A percentile compares a stretch with the other conserved stretches of the same genome.
These are phyloP conservation scores for Colletotrichum magnum DNA, from an alignment of 2,329 filamentous ascomycete species.

Conservation along the genomic window DNA sequence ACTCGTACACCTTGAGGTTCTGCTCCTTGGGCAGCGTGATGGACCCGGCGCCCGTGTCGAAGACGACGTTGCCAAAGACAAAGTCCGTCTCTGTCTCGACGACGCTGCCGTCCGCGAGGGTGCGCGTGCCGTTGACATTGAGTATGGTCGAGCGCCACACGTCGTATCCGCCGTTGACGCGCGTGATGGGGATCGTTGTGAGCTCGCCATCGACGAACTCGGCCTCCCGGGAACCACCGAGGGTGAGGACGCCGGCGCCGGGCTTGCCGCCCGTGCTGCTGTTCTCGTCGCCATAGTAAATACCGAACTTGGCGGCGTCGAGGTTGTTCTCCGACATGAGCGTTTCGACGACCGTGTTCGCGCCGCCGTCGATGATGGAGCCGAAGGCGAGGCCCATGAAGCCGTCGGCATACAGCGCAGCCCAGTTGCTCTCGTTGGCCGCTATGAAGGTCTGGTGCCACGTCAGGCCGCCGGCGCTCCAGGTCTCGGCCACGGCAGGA, in stretches of 20 bases:
- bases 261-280: slow-evolving; percentile 38
- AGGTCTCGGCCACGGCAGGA: slow-evolving; percentile 46
- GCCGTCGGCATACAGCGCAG: slow-evolving; percentile 48
- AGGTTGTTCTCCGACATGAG: slow-evolving; percentile 47
- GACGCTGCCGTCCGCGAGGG: slow-evolving; percentile 18
- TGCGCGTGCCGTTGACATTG: slow-evolving; percentile 39
- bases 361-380: slow-evolving; percentile 48
- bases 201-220: slow-evolving; percentile 44
- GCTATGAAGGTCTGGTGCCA: slow-evolving; percentile 51
- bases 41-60: slow-evolving; percentile 51
- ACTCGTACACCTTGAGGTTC: slow-evolving; percentile 48
- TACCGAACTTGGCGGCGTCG: slow-evolving; percentile 50
- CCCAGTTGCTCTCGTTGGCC: slow-evolving; percentile 49
- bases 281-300: slow-evolving; percentile 47
- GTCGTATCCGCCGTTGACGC: slow-evolving; percentile 43
- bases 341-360: slow-evolving; percentile 50
- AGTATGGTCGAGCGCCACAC: slow-evolving; percentile 49
- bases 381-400: slow-evolving; percentile 53
- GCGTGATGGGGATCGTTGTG: slow-evolving; percentile 38
- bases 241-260: slow-evolving; percentile 46
- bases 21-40: slow-evolving; percentile 46
- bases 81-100: slow-evolving; percentile 21
- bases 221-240: slow-evolving; percentile 51
- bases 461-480: slow-evolving; percentile 37
- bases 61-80: slow-evolving; percentile 43